Evolutionary conservation across 2,329 filamentous ascomycete genomes (phyloP), one percentile per base, ranked within the genome.

Genomic region (Fusarium miscanthi): DNA sequence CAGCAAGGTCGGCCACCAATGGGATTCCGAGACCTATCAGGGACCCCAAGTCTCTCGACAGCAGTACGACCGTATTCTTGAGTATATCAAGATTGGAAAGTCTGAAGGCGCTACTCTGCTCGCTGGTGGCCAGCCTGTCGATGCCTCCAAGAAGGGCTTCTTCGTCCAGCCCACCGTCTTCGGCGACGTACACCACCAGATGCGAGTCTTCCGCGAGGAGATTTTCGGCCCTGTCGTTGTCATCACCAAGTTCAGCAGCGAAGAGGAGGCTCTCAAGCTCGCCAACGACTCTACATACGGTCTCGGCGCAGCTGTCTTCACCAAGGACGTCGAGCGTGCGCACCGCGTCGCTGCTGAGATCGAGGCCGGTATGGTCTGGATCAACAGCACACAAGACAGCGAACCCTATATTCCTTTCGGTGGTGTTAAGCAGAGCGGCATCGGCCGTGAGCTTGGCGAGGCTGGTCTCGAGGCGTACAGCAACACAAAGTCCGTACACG

Each of bases 91-190:
- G 52, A 74, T 78, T 8, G 78, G 78, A 56, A 78, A 77, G 63
- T 70, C 72, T 1, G 78, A 79, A 40, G 78, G 78, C 12, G 78
- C 78, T 3, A 70, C 70, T 31, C 56, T 79, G 11, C 74, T 74
- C 5, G 59, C 73, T 25, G 80, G 80, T 19, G 81, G 80, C 17
- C 90, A 74, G 27, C 68, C 71, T 6, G 58, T 67, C 6, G 69
- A 77, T 78, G 90, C 90, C 82, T 92, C 92, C 69, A 81, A 85
- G 78, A 90, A 93, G 86, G 93, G 93, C 64, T 96, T 92, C 88
- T 96, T 94, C 86, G 94, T 96, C 82, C 85, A 95, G 86, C 93
- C 93, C 37, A 96, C 93, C 78, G 93, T 96, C 84, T 96, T 97
- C 86, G 90, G 89, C 80, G 90, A 94, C 77, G 93, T 78, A 38